Evolutionary conservation across 2,329 filamentous ascomycete genomes (phyloP).

Genomic region (Fusarium sp.): DNA sequence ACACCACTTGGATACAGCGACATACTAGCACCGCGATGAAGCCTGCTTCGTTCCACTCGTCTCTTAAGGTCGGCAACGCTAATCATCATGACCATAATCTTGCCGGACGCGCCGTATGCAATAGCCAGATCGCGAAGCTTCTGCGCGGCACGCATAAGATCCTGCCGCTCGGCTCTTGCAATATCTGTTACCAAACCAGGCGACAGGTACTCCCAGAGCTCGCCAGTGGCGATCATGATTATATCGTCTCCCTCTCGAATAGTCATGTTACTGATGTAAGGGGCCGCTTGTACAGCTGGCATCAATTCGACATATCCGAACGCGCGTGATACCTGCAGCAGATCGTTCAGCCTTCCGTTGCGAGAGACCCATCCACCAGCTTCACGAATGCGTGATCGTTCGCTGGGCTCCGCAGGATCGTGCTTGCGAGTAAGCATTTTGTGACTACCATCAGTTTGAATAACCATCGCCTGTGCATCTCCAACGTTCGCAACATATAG

Average conservation of each 20-base stretch:
- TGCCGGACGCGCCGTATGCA: conserved; percentile 91
- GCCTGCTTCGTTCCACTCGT: conserved; percentile 78
- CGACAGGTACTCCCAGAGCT: conserved; percentile 95
- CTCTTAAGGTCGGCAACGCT: conserved; percentile 92
- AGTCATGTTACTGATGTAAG: conserved; percentile 82
- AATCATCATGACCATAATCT: conserved; percentile 99
- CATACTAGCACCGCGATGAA: conserved; percentile 84
- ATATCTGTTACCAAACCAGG: conserved; percentile 94
- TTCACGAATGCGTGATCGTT: conserved; percentile 90
- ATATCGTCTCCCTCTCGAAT: conserved; percentile 93
- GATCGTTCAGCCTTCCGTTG: conserved; percentile 92
- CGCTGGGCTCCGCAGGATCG: conserved; percentile 86
- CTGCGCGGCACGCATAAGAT: conserved; percentile 95
- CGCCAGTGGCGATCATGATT: conserved; percentile 88
- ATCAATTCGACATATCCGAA: conserved; percentile 96
- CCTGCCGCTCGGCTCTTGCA: conserved; percentile 84
- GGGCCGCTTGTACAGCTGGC: conserved; percentile 92
- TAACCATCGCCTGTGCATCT: conserved; percentile 94
- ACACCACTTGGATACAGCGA: conserved; percentile 84
- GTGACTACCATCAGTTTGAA: conserved; percentile 87
- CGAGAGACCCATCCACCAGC: conserved; percentile 96
- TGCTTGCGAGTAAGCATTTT: conserved; percentile 90
- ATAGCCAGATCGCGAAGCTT: conserved; percentile 96
- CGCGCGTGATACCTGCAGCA: conserved; percentile 89
- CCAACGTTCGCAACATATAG: conserved; percentile 96